A percentile compares a stretch with the other conserved stretches of the same genome.
Evolutionary conservation across 2,329 filamentous ascomycete genomes (phyloP).

Genomic region (Fusarium mangiferae): DNA sequence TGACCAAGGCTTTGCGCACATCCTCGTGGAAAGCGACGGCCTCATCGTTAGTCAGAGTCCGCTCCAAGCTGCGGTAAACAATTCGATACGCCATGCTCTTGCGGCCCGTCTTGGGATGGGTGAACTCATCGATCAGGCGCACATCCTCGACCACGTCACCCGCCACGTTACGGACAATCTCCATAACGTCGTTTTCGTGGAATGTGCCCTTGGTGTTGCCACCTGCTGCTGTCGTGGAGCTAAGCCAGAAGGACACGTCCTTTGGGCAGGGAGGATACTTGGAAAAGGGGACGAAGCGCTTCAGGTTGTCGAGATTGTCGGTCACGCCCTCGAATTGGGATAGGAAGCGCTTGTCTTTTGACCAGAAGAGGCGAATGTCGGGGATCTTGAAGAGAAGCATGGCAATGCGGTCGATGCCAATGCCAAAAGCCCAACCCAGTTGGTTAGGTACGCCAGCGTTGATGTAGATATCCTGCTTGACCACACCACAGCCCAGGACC

Average conservation of each 20-base stretch:
- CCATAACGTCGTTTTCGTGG: constrained; percentile 98
- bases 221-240: constrained; percentile 56
- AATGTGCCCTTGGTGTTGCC: constrained; percentile 65
- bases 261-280: constrained; percentile 90
- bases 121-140: constrained; percentile 83
- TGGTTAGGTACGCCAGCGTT: constrained; percentile 79
- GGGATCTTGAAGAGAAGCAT: constrained; percentile 98
- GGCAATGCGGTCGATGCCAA: constrained; percentile 93
- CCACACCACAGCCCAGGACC: constrained; percentile 90
- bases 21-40: constrained; percentile 78
- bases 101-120: constrained; percentile 83
- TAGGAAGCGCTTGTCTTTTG: constrained; percentile 84
- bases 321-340: constrained; percentile 79
- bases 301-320: constrained; percentile 59
- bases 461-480: constrained; percentile 82
- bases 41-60: constrained; percentile 87
- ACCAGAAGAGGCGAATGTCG: constrained; percentile 98
- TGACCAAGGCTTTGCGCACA: constrained; percentile 72
- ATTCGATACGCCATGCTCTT: constrained; percentile 92
- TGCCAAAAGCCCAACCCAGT: constrained; percentile 94
- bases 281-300: constrained; percentile 85
- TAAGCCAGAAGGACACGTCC: constrained; percentile 94
- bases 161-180: constrained; percentile 84
- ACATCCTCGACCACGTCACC: constrained; percentile 92
- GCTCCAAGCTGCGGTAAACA: constrained; percentile 91